Conservation (phyloP, 2,329 filamentous ascomycete species). For the Apiospora koreana region DNA sequence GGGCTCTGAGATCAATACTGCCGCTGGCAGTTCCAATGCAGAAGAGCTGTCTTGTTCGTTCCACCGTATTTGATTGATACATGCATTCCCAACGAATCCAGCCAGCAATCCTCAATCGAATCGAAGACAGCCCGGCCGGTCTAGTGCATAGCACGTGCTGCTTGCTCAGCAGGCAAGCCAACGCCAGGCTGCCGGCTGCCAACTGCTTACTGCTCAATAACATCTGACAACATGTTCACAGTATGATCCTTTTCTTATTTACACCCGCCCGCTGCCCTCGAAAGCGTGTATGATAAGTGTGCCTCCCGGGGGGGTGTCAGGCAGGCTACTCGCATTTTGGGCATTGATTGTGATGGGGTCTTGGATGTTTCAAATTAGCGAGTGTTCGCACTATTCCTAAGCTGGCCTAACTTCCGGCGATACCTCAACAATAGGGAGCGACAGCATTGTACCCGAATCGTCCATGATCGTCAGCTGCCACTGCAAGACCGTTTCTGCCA, state of each 20-base stretch:
- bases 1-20: neutral
- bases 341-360: slow-evolving; percentile 29
- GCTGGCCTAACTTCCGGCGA: slow-evolving; percentile 2
- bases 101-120: neutral
- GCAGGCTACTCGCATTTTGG: slow-evolving; percentile 21
- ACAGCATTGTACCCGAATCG: neutral
- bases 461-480: slow-evolving; percentile 6
- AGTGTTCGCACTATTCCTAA: slow-evolving; percentile 25
- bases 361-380: slow-evolving; percentile 33
- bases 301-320: neutral
- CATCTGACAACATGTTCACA: neutral
- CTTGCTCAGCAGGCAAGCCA: neutral
- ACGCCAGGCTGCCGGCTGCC: neutral
- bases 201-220: neutral
- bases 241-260: neutral
- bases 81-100: neutral
- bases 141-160: neutral
- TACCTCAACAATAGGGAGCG: slow-evolving; percentile 6
- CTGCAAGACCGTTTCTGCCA: slow-evolving; percentile 4
- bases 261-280: neutral
- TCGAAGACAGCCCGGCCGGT: neutral
- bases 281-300: neutral
- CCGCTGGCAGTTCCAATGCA: neutral
- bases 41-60: neutral
- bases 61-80: neutral